phyloP scores from a whole-genome alignment of 1,139 yeast genomes.

The Magnusiomyces fungicola region DNA sequence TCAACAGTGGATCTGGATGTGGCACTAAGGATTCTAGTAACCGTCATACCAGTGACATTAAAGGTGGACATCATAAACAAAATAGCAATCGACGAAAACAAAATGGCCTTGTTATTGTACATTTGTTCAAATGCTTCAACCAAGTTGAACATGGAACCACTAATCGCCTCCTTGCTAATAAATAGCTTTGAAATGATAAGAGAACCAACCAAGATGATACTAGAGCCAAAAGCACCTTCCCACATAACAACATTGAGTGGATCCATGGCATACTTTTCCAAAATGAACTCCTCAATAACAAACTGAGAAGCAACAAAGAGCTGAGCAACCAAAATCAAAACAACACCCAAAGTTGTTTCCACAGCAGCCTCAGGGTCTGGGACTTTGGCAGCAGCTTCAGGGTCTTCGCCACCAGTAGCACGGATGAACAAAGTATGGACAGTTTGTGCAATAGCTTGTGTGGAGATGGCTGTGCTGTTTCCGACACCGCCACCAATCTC shows the following conservation, averaged over 20 bases:
- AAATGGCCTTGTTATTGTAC: slow-evolving; percentile 35
- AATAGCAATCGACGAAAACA: slow-evolving; percentile 51
- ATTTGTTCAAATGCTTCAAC: slow-evolving; percentile 46
- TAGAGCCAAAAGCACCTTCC: slow-evolving; percentile 65
- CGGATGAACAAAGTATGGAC: no score
- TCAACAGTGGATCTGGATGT: slow-evolving; percentile 77
- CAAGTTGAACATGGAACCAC: slow-evolving; percentile 52
- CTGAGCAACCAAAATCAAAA: slow-evolving; percentile 54
- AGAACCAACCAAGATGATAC: slow-evolving; percentile 37
- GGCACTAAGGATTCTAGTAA: slow-evolving; percentile 62
- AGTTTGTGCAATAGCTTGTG: neutral
- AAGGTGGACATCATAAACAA: slow-evolving; percentile 69
- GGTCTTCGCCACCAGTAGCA: no score
- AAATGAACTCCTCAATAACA: slow-evolving; percentile 67
- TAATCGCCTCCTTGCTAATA: slow-evolving; percentile 36
- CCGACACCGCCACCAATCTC: slow-evolving; percentile 22
- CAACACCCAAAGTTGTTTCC: slow-evolving; percentile 45
- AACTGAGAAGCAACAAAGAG: slow-evolving; percentile 67
- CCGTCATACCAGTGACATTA: slow-evolving; percentile 66
- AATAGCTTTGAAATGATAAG: slow-evolving; percentile 42
- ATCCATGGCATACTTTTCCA: slow-evolving; percentile 45
- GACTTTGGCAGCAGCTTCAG: slow-evolving; percentile 11
- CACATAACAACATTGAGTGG: slow-evolving; percentile 66
- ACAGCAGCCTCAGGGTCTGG: slow-evolving; percentile 20
- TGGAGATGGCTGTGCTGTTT: neutral